Evolutionary conservation across 371 early-diverging fungal genomes (phyloP), one percentile per base, ranked within the genome.

Genomic region (Smittium culicis): DNA sequence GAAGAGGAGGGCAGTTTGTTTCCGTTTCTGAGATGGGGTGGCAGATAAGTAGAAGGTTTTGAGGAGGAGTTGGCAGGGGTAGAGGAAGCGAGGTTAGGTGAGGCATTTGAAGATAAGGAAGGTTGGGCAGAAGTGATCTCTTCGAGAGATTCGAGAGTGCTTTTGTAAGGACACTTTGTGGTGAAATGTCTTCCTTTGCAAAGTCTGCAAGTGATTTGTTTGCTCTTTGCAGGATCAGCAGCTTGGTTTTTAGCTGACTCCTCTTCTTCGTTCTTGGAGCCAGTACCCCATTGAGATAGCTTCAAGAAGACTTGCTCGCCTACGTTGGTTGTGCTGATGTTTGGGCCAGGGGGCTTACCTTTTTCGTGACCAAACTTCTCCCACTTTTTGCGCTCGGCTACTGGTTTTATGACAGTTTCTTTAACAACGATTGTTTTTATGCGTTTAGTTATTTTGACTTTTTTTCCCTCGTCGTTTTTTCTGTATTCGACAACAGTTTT

Each of bases 131-230:
- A 70, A n/a, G 75, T 73, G 34, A 67, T 68, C n/a, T 75, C 78
- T 68, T 86, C 82, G 69, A 86, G 71, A 16, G 89, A 88, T 66
- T 83, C 84, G 74, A 92, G 79, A 2, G 93, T 88, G 75, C 93
- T 93, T 81, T 96, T 97, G 88, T 91, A 95, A 63, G 98, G 98
- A 85, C 98, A 97, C 78, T 91, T 91, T 69, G 87, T 80, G 33
- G 98, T 96, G 79, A 88, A 94, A 82, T 97, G 98, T 68, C 90
- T 92, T 68, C 94, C 94, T 72, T 93, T 91, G 82, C 98, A 97
- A 68, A 88, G 86, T 81, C 98, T 91, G 82, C 98, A 97, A 64
- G 85, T 80, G 80, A 97, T 95, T 74, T 89, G 11, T 33, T 55
- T 54, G 54, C 61, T 63, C 55, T 61, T 61, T 35, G 35, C 58